Evolutionary conservation across 306 rosid genomes (phyloP).

Genomic region (Malus asiatica): DNA sequence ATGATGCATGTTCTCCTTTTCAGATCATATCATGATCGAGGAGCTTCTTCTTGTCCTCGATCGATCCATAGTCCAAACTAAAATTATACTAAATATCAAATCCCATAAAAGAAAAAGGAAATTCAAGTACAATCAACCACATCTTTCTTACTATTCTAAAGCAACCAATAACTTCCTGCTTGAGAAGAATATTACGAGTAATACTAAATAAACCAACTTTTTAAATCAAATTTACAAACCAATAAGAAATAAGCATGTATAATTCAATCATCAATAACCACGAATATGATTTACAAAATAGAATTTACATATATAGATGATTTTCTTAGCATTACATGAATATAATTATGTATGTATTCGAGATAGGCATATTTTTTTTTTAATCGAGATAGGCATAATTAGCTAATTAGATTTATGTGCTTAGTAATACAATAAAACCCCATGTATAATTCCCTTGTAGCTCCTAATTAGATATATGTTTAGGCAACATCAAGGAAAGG

Average conservation of each 20-base stretch:
- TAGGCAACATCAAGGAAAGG: slow-evolving; percentile 37
- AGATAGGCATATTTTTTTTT: background rate
- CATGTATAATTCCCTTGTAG: too few species aligned
- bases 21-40: slow-evolving; percentile 6
- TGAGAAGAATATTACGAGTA: background rate
- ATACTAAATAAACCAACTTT: too few species aligned
- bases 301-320: too few species aligned
- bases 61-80: slow-evolving; percentile 3
- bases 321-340: background rate
- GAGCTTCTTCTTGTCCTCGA: slow-evolving; percentile 17
- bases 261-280: too few species aligned
- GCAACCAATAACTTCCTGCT: slow-evolving; percentile 26
- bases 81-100: slow-evolving; percentile 31
- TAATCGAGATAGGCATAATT: background rate
- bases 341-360: background rate
- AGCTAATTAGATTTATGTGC: background rate
- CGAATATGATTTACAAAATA: too few species aligned
- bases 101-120: slow-evolving; percentile 15
- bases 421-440: background rate
- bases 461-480: slow-evolving; percentile 23
- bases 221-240: too few species aligned
- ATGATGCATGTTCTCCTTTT: background rate
- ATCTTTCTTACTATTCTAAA: slow-evolving; percentile 17
- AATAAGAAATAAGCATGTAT: too few species aligned
- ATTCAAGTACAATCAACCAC: slow-evolving; percentile 31